phyloP scores from a whole-genome alignment of 208 protist species.

The Leptomonas seymouri region DNA sequence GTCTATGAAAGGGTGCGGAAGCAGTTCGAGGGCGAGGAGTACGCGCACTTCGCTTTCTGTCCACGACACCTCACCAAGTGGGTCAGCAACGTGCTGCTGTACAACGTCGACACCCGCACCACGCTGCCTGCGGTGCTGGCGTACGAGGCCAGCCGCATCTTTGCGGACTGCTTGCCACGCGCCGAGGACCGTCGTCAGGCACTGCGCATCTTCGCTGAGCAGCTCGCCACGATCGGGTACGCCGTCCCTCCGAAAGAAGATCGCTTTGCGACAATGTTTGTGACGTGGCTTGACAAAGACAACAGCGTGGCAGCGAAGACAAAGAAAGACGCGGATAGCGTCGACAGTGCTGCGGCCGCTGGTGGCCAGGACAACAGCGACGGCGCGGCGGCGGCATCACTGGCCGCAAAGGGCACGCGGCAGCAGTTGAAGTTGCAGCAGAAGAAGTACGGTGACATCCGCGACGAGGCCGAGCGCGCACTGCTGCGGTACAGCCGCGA shows the following conservation, averaged over 20 bases:
- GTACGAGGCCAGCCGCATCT: slow-evolving; percentile 94
- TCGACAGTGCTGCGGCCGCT: slow-evolving; percentile 2
- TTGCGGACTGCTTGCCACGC: slow-evolving; percentile 93
- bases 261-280: slow-evolving; percentile 79
- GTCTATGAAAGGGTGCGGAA: slow-evolving; percentile 93
- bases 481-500: slow-evolving; percentile 96
- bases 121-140: slow-evolving; percentile 92
- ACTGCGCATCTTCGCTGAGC: slow-evolving; percentile 77
- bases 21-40: slow-evolving; percentile 94
- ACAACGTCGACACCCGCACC: slow-evolving; percentile 86
- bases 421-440: slow-evolving; percentile 55
- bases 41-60: slow-evolving; percentile 96
- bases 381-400: not conserved
- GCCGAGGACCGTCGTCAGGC: slow-evolving; percentile 72
- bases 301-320: not conserved
- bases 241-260: slow-evolving; percentile 73
- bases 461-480: slow-evolving; percentile 77
- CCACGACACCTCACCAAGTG: slow-evolving; percentile 96
- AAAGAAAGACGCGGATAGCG: not conserved
- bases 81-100: slow-evolving; percentile 91
- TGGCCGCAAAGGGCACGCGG: not conserved
- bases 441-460: slow-evolving; percentile 70
- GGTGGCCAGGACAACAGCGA: slow-evolving; percentile 17
- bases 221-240: slow-evolving; percentile 87
- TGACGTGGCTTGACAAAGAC: slow-evolving; percentile 82